A percentile compares a stretch with the other conserved stretches of the same genome.
Evolutionary conservation across 73 alveolate genomes (phyloP).

Genomic region (Loxodes magnus): DNA sequence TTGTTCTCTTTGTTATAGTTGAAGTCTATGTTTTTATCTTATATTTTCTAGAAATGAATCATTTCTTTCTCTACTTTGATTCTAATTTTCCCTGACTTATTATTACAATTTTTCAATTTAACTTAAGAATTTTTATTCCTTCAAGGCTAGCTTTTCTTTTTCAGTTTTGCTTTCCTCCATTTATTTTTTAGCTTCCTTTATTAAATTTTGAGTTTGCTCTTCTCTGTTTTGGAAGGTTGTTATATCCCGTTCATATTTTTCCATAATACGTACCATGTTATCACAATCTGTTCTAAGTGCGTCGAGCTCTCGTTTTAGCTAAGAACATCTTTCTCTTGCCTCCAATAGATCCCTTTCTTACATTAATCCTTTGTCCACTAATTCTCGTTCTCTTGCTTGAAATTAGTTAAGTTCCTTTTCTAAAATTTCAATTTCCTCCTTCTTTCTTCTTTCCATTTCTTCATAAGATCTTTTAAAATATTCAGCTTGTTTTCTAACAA

Average conservation of each 20-base stretch:
- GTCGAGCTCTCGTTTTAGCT: conserved; percentile 19
- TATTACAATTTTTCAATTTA: conserved; percentile 37
- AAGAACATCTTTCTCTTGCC: conserved; percentile 17
- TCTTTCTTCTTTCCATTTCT: conserved; percentile 5
- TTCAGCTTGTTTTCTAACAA: neutral
- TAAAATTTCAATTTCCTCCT: conserved; percentile 11
- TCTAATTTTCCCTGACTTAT: conserved; percentile 16
- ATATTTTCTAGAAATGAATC: conserved; percentile 27
- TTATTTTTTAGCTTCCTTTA: conserved; percentile 30
- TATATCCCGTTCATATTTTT: conserved; percentile 32
- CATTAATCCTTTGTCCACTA: conserved; percentile 1
- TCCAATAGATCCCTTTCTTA: conserved; percentile 29
- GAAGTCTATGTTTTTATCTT: conserved; percentile 25
- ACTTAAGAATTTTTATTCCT: conserved; percentile 40
- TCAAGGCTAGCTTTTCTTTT: conserved; percentile 33
- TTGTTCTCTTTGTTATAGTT: conserved; percentile 31
- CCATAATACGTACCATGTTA: conserved; percentile 26
- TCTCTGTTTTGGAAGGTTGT: conserved; percentile 38
- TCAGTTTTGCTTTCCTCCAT: conserved; percentile 43
- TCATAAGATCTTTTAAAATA: conserved; percentile 7
- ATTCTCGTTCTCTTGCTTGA: conserved; percentile 4
- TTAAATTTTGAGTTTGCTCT: conserved; percentile 15
- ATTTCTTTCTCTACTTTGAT: conserved; percentile 32
- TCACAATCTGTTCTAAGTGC: conserved; percentile 26
- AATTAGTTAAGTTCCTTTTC: conserved; percentile 1